Evolutionary conservation across 495 filamentous ascomycete genomes (phyloP), one percentile per base, ranked within the genome.

Genomic region (Aspergillus biplanus): DNA sequence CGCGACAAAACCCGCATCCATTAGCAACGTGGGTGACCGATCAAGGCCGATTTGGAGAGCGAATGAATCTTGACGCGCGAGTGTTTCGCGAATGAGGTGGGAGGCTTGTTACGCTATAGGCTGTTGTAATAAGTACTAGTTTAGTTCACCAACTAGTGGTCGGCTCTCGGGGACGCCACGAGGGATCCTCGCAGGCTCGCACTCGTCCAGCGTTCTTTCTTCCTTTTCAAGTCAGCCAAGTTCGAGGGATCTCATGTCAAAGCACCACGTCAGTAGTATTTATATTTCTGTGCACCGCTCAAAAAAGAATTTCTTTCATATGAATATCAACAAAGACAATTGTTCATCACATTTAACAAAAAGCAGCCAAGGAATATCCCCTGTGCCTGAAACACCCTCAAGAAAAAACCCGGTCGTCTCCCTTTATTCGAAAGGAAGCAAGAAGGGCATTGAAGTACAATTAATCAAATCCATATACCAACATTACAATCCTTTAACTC

Each of bases 11-110:
- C 47, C 16, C 52, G 37, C 37, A 44, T 39, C 52, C 35, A 37
- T 57, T 15, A 48, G 33, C 44, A 35, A 11, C 5, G 33, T 18
- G 31, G 46, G 55, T 33, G 35, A 57, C 55, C 55, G 55, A 54
- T 61, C 27, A 32, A 7, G 49, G 34, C 35, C 35, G 34, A 57
- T 44, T n/a, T 9, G 34, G 31, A 27, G 35, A 31, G 42, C 11
- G 49, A 39, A 46, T 7, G 21, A 60, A 44, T 53, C 18, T 46
- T 46, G 58, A 61, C 49, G 35, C 58, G 58, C 39, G 49, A 58
- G 11, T 46, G 21, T 46, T 37, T 54, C 48, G 58, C 49, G 58
- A 52, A 11, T 52, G 47, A 18, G 27, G 47, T 18, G 47, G n/a
- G 16, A 6, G 47, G 15, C 21, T 44, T 44, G 39, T 4, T 44